Conservation (phyloP, 2,329 filamentous ascomycete species). For the Sphaerostilbella broomeana region DNA sequence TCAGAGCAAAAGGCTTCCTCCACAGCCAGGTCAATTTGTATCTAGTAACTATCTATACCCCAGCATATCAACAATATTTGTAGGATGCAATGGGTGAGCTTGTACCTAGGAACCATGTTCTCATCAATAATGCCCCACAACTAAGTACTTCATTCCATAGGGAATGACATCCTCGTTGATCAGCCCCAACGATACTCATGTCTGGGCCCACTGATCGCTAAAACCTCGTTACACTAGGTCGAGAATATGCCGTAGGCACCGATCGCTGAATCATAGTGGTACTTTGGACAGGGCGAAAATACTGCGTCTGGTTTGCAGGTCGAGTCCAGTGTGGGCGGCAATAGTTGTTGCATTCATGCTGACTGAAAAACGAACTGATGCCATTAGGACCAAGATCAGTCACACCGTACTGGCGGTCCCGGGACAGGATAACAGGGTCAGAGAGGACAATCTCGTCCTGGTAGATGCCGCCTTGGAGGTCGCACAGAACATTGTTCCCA, state of each 20-base stretch:
- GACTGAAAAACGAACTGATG: slow-evolving; percentile 34
- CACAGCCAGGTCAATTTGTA: no score
- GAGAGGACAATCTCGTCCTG: slow-evolving; percentile 29
- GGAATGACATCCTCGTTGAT: no score
- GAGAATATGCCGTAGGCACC: slow-evolving; percentile 7
- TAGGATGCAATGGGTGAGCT: no score
- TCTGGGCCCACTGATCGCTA: no score
- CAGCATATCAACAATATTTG: no score
- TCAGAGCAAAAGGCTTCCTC: no score
- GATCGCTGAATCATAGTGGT: slow-evolving; percentile 13
- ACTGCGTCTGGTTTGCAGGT: slow-evolving; percentile 2
- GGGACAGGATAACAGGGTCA: slow-evolving; percentile 37
- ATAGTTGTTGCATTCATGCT: slow-evolving; percentile 29
- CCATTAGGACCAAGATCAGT: slow-evolving; percentile 33
- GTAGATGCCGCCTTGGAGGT: slow-evolving; percentile 37
- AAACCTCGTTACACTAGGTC: not conserved
- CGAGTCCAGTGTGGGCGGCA: slow-evolving; percentile 21
- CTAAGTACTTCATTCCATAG: no score
- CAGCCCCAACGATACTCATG: no score
- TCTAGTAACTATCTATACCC: no score
- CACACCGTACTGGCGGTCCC: slow-evolving; percentile 28
- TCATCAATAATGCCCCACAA: no score
- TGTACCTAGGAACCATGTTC: no score
- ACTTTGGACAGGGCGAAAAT: slow-evolving; percentile 5
- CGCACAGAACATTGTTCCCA: slow-evolving; percentile 33